phyloP scores from a whole-genome alignment of 192 early-diverging fungal species.

The Backusella tuberculispora region DNA sequence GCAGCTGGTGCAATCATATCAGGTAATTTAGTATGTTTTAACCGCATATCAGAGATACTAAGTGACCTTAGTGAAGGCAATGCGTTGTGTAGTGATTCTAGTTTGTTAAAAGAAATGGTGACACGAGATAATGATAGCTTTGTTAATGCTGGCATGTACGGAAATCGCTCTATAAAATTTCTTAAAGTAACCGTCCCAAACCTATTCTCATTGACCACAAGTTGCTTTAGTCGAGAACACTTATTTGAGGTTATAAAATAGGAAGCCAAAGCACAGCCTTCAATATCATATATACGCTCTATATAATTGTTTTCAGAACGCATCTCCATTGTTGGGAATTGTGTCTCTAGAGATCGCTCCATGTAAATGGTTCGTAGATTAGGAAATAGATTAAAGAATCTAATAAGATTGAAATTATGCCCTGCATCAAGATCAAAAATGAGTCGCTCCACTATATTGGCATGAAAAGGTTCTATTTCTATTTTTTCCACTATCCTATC shows the following conservation, averaged over 20 bases:
- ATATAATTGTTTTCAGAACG: background rate
- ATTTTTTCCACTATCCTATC: background rate
- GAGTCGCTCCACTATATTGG: background rate
- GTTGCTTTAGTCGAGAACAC: background rate
- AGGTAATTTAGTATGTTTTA: background rate
- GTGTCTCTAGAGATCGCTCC: background rate
- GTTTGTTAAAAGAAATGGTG: background rate
- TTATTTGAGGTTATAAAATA: background rate
- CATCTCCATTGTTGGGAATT: background rate
- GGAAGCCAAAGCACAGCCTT: background rate
- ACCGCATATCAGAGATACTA: background rate
- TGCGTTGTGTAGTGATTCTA: background rate
- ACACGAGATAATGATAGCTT: background rate
- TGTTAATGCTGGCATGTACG: background rate
- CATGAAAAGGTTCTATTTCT: background rate
- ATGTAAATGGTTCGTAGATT: background rate
- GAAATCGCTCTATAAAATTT: background rate
- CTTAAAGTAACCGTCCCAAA: background rate
- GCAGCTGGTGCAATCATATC: background rate
- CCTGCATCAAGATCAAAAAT: background rate
- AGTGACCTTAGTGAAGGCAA: background rate
- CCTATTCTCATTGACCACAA: background rate
- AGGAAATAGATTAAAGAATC: background rate
- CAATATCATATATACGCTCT: background rate
- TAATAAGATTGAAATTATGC: background rate